Evolutionary conservation across 192 early-diverging fungal species (phyloP), one percentile per base, ranked within the genome.

Genomic region (Podila clonocystis): DNA sequence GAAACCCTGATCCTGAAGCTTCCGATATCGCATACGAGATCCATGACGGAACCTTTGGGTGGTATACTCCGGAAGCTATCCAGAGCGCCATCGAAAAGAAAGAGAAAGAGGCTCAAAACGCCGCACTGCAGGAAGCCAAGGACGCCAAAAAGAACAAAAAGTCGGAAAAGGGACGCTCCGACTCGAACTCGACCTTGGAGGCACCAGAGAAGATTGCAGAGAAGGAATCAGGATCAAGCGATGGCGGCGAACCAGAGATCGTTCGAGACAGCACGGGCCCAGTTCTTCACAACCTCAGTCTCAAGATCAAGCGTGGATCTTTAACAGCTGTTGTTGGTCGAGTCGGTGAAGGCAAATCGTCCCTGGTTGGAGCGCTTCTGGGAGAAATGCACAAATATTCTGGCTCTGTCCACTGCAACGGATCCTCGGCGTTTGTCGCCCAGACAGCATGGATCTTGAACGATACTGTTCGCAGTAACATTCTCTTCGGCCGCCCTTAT

Each of bases 381-480:
- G 86, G 85, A 11, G 86, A 89, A 62, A 86, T 91, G 88, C 65
- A 85, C 68, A 58, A 60, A 31, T 82, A 85, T 30, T 49, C 67
- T 5, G 84, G 84, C 15, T 8, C 63, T 2, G 71, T 78, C 24
- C 66, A 36, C 13, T 72, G 70, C 5, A 68, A 59, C 58, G 76
- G 76, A 5, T 80, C 76, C 0, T 22, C 68, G 41, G 76, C 76
- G 30, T 80, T 68, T 70, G 87, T 86, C 1, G 52, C 85, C 2
- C 87, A 93, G 64, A 82, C 86, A 52, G 89, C 98, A 9, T 99
- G 97, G 97, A 95, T 99, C 64, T 91, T 97, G 91, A 99, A 99
- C 65, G 91, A 91, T 9, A 95, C 93, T 8, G 68, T 98, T 30
- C 88, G 94, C 33, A 94, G 97, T 52, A 99, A 99, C 79, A 94